These are phyloP conservation scores for Scheffersomyces stipitis DNA, from an alignment of 805 yeast species.

Conservation along the genomic window DNA sequence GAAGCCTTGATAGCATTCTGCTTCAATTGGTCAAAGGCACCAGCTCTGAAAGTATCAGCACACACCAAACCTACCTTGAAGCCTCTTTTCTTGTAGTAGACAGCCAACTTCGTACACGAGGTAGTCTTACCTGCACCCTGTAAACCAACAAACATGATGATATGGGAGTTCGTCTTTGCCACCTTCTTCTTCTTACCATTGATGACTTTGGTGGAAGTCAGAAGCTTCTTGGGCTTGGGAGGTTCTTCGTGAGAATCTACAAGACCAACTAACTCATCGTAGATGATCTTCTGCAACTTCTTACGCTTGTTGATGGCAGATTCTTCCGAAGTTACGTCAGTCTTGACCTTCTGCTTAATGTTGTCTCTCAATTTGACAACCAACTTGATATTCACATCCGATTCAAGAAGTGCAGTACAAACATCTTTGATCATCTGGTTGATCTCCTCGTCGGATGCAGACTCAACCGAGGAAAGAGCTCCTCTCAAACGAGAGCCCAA, in stretches of 20 bases:
- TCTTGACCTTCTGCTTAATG: conserved; percentile 47
- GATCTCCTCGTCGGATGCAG: conserved; percentile 41
- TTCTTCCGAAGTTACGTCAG: conserved; percentile 50
- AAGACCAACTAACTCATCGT: conserved; percentile 83
- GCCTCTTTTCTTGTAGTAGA: conserved; percentile 89
- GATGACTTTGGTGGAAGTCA: conserved; percentile 15
- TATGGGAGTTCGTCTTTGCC: conserved; percentile 36
- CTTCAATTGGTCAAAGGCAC: conserved; percentile 97
- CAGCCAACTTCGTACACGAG: conserved; percentile 94
- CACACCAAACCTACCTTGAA: conserved; percentile 95
- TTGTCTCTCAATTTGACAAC: conserved; percentile 77
- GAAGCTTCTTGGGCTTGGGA: conserved; percentile 83
- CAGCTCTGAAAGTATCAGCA: conserved; percentile 99
- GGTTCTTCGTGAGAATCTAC: conserved; percentile 69
- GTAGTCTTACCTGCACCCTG: conserved; percentile 99
- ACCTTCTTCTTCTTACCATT: conserved; percentile 28
- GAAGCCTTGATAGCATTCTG: conserved; percentile 95
- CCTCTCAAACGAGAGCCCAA: conserved; percentile 43
- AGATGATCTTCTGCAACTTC: conserved; percentile 86
- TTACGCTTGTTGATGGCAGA: conserved; percentile 69
- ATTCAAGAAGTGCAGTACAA: conserved; percentile 84
- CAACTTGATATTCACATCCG: conserved; percentile 89
- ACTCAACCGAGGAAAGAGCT: conserved; percentile 42
- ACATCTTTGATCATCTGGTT: conserved; percentile 74
- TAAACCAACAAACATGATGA: conserved; percentile 96